phyloP scores from a whole-genome alignment of 108 stramenopile species.

The Nitzschia sp. region DNA sequence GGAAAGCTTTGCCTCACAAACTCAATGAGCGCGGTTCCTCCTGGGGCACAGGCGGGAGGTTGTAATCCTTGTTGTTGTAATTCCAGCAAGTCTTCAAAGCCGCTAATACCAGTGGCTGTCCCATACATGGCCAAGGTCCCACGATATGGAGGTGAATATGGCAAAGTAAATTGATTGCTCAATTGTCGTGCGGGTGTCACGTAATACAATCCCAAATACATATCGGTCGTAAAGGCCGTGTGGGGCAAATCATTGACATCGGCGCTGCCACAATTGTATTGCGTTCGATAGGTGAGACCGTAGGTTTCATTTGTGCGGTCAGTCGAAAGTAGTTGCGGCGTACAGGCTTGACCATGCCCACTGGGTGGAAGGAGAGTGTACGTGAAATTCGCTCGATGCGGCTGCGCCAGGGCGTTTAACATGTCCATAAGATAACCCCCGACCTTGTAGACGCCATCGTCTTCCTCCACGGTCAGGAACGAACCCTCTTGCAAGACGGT shows the following conservation, averaged over 20 bases:
- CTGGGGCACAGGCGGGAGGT: background rate
- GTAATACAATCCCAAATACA: constrained; percentile 34
- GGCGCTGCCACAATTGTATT: constrained; percentile 32
- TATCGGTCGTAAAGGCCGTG: constrained; percentile 20
- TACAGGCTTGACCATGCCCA: no score
- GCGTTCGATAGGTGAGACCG: constrained; percentile 8
- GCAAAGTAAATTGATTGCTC: constrained; percentile 29
- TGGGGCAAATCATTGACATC: constrained; percentile 34
- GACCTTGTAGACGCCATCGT: no score
- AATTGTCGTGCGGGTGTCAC: constrained; percentile 24
- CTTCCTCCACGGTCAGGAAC: no score
- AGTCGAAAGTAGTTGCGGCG: no score
- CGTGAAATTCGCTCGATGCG: no score
- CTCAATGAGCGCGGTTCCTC: background rate
- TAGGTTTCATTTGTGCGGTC: no score
- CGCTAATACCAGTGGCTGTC: constrained; percentile 18
- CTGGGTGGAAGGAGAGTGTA: no score
- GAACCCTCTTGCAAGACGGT: no score
- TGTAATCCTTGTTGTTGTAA: constrained; percentile 6
- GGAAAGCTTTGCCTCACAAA: background rate
- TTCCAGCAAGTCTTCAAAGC: constrained; percentile 22
- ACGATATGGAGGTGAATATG: constrained; percentile 16
- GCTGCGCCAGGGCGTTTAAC: no score
- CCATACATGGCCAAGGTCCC: constrained; percentile 29
- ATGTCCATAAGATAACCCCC: no score